These are phyloP conservation scores for Fragilaria radians DNA, from an alignment of 108 stramenopile genomes.

Conservation along the genomic window DNA sequence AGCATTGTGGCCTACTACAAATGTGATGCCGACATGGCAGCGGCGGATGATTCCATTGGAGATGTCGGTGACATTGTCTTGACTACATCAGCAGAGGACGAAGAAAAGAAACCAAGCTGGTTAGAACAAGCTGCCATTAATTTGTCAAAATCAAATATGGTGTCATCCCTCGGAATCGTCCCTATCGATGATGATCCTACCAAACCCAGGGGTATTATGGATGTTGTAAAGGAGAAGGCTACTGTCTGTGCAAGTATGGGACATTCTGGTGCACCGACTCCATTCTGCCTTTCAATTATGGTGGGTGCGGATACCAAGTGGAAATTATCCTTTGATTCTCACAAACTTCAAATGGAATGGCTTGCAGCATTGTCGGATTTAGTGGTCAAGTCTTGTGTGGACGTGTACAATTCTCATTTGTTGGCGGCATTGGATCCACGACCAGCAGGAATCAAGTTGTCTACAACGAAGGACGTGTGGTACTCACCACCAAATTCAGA, in stretches of 20 bases:
- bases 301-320: constrained; percentile 63
- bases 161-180: neutral
- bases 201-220: constrained; percentile 58
- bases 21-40: constrained; percentile 15
- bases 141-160: constrained; percentile 1
- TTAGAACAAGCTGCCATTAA: constrained; percentile 19
- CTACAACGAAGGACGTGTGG: neutral
- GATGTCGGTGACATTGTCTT: constrained; percentile 8
- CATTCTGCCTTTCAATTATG: constrained; percentile 56
- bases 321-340: constrained; percentile 75
- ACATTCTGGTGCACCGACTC: constrained; percentile 61
- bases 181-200: constrained; percentile 6
- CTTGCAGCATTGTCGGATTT: constrained; percentile 65
- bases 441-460: constrained; percentile 4
- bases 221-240: constrained; percentile 71
- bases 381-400: constrained; percentile 53
- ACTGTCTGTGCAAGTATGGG: constrained; percentile 49
- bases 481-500: neutral
- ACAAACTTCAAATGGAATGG: constrained; percentile 66
- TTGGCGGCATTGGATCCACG: constrained; percentile 44
- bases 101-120: constrained; percentile 12
- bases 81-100: neutral
- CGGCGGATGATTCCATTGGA: constrained; percentile 4
- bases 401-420: constrained; percentile 53
- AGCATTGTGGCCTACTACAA: constrained; percentile 43